Evolutionary conservation across 257 asterid genomes (phyloP).

Genomic region (Buddleja alternifolia): DNA sequence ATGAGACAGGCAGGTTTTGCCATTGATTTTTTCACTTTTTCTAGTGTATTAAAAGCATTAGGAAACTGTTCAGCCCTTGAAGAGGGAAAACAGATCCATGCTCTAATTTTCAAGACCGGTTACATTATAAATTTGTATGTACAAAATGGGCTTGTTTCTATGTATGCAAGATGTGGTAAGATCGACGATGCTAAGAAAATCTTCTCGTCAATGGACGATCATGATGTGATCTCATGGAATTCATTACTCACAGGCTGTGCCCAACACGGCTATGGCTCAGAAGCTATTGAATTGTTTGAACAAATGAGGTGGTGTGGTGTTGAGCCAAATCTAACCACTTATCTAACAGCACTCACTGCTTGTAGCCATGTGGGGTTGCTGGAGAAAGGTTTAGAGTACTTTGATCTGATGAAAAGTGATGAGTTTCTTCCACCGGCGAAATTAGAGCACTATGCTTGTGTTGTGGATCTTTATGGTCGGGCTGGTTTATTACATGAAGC

Average conservation of each 20-base stretch:
- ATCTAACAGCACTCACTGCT: conserved; percentile 54
- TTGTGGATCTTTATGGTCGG: conserved; percentile 68
- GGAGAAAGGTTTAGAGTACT: conserved; percentile 55
- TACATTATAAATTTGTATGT: conserved; percentile 32
- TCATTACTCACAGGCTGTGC: conserved; percentile 56
- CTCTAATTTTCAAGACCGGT: conserved; percentile 49
- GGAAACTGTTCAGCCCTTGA: conserved; percentile 56
- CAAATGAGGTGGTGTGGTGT: conserved; percentile 48
- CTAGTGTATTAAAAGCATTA: conserved; percentile 58
- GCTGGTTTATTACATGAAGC: conserved; percentile 64
- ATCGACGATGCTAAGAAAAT: conserved; percentile 51
- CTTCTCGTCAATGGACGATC: conserved; percentile 50
- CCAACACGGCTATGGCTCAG: conserved; percentile 56
- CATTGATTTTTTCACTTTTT: conserved; percentile 50
- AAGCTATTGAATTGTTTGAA: conserved; percentile 57
- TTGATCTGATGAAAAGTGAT: conserved; percentile 52
- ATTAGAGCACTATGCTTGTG: conserved; percentile 63
- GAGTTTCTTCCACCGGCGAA: conserved; percentile 38
- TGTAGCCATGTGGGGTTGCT: conserved; percentile 72
- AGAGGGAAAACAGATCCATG: conserved; percentile 57
- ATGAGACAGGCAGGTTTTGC: conserved; percentile 48
- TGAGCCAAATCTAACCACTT: conserved; percentile 59
- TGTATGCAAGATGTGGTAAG: conserved; percentile 69
- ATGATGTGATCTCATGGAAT: conserved; percentile 69
- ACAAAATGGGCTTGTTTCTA: conserved; percentile 63